phyloP scores from a whole-genome alignment of 2,329 filamentous ascomycete genomes.

The Fusarium sp. region DNA sequence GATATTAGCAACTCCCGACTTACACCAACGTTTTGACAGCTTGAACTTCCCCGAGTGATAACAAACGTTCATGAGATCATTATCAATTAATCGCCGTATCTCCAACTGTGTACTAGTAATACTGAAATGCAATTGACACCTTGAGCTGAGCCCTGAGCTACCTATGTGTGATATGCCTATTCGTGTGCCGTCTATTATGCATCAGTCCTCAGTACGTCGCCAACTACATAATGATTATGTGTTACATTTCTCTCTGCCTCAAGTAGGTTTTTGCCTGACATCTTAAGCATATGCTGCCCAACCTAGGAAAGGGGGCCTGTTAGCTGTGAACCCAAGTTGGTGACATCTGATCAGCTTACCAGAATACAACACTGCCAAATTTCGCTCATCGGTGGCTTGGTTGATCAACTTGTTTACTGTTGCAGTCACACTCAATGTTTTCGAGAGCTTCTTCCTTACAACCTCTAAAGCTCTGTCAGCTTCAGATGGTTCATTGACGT shows the following conservation, averaged over 20 bases:
- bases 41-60: neutral
- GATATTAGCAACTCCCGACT: neutral
- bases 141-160: neutral
- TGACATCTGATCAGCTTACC: conserved; percentile 58
- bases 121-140: neutral
- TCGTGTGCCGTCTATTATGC: neutral
- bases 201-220: neutral
- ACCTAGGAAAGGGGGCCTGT: conserved; percentile 44
- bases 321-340: conserved; percentile 25
- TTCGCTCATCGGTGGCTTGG: conserved; percentile 91
- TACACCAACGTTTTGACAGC: neutral
- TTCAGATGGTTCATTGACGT: conserved; percentile 72
- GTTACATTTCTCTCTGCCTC: neutral
- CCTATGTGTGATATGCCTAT: neutral
- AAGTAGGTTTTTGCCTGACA: neutral
- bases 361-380: conserved; percentile 89
- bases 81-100: neutral
- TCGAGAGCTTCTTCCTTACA: conserved; percentile 94
- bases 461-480: conserved; percentile 92
- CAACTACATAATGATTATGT: neutral
- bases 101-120: neutral
- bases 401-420: conserved; percentile 98
- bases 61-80: neutral
- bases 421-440: conserved; percentile 91
- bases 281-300: conserved; percentile 60